Percentiles rank a stretch among this genome's conserved stretches.
Conservation (phyloP, 768 basidiomycete genomes). For the Pulveroboletus ravenelii region DNA sequence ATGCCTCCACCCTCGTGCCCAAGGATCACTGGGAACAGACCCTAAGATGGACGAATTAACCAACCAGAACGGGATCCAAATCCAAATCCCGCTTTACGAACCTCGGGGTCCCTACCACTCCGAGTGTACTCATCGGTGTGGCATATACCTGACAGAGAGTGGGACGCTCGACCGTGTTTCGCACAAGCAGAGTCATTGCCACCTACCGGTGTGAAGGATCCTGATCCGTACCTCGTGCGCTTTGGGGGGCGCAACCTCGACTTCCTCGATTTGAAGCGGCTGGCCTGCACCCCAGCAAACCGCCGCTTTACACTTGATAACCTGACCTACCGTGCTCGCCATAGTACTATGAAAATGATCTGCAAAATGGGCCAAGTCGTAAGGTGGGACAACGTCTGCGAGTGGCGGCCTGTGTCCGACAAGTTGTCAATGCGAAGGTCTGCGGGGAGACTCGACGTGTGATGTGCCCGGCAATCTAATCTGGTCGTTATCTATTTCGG, state of each 20-base stretch:
- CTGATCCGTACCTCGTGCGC: conserved; percentile 91
- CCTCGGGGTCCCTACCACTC: conserved; percentile 95
- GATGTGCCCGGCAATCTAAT: too few species aligned
- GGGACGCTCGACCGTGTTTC: neutral
- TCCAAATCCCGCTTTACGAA: conserved; percentile 26
- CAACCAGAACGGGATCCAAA: neutral
- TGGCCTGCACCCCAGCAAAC: conserved; percentile 94
- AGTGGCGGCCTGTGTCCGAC: too few species aligned
- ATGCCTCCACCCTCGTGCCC: conserved; percentile 94
- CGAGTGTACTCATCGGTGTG: conserved; percentile 98
- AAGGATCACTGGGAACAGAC: conserved; percentile 87
- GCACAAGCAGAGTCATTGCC: neutral
- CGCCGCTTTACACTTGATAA: conserved; percentile 84
- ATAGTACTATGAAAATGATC: conserved; percentile 36
- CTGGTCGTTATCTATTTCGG: too few species aligned
- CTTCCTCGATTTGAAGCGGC: conserved; percentile 80
- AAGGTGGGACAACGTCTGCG: conserved; percentile 1
- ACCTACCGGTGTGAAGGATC: conserved; percentile 83
- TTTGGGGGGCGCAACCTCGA: conserved; percentile 89
- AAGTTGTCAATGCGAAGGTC: too few species aligned
- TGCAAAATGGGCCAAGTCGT: conserved; percentile 15
- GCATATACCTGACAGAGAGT: conserved; percentile 64
- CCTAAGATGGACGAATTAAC: conserved; percentile 39
- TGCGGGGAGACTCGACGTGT: too few species aligned
- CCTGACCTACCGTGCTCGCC: conserved; percentile 71